Percentiles rank a stretch among this genome's conserved stretches.
Conservation (phyloP, 257 asterid species). For the Catharanthus roseus region DNA sequence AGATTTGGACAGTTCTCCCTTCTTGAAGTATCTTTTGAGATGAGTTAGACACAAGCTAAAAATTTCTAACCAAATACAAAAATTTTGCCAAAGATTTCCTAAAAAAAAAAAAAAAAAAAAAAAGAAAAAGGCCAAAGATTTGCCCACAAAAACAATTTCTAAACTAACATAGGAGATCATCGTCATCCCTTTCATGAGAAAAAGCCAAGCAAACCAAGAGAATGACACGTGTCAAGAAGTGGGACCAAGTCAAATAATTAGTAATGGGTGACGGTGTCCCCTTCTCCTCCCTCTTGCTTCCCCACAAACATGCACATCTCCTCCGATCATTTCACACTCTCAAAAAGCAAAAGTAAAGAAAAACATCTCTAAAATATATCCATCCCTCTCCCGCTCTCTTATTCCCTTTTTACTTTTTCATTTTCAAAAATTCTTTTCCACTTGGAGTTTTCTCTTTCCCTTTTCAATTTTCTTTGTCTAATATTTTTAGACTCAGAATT, state of each 20-base stretch:
- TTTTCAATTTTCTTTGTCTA: neutral
- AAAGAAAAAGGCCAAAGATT: neutral
- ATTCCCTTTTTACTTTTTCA: too few species aligned
- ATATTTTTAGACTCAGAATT: too few species aligned
- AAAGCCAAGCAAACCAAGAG: neutral
- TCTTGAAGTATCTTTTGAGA: too few species aligned
- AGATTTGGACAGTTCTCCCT: too few species aligned
- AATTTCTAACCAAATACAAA: too few species aligned
- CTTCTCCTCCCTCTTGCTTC: slow-evolving; percentile 28
- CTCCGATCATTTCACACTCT: neutral
- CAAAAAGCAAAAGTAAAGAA: neutral
- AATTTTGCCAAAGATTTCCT: too few species aligned
- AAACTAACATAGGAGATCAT: neutral
- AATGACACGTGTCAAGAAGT: slow-evolving; percentile 23
- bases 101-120: too few species aligned
- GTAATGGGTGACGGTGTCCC: slow-evolving; percentile 20
- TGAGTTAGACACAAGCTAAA: too few species aligned
- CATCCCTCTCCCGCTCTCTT: neutral
- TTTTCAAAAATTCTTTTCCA: slow-evolving; percentile 3
- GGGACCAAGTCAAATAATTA: slow-evolving; percentile 13
- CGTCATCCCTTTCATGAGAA: neutral
- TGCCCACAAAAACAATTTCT: neutral
- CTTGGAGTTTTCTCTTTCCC: neutral
- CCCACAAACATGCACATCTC: slow-evolving; percentile 31
- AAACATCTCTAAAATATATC: too few species aligned